Base-by-base conservation (phyloP, 371 early-diverging fungal species). In the Apophysomyces sp. region DNA sequence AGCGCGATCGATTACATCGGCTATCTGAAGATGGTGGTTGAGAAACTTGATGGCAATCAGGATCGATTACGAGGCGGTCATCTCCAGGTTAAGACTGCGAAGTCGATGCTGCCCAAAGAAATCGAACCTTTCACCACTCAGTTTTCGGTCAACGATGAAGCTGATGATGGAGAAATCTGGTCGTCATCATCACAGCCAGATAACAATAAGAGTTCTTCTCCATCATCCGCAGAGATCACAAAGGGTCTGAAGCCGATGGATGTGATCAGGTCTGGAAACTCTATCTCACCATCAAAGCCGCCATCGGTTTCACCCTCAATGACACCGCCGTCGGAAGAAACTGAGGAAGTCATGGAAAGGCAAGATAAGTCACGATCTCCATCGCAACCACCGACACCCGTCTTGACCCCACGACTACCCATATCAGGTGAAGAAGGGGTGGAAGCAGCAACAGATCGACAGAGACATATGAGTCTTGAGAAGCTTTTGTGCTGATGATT, bases 1-100 rank as follows among this genome's bases (percentile, higher is more conserved):
- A 76, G 78, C 27, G 86, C 89, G 24, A 90, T 92, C 58, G 89
- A 89, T 21, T 90, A 92, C 62, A 90, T 90, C 57, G 68, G 76
- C 34, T 80, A 88, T 53, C 62, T 88, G 0, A 82, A 85, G 57
- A 60, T 75, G 0, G 67, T 76, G 37, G 73, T 85, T 0, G 73
- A 77, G 11, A 72, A 72, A 0, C 53, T 76, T 9, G 73, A 81
- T 18, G 80, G 76, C 13, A 71, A 73, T 28, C 68, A 60, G n/a
- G 55, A 31, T 41, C 52, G 51, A 21, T 53, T 44, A 31, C 26
- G 54, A 57, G 39, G 64, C 30, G 59, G 65, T 27, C 52, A 56
- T 37, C 69, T 66, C 58, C 55, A 69, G 37, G 52, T 69, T 29
- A 67, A 74, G 60, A 58, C 58, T 15, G 39, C 64, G 7, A 62